Conservation (phyloP, 2,329 filamentous ascomycete genomes). For the Colletotrichum salicis region DNA sequence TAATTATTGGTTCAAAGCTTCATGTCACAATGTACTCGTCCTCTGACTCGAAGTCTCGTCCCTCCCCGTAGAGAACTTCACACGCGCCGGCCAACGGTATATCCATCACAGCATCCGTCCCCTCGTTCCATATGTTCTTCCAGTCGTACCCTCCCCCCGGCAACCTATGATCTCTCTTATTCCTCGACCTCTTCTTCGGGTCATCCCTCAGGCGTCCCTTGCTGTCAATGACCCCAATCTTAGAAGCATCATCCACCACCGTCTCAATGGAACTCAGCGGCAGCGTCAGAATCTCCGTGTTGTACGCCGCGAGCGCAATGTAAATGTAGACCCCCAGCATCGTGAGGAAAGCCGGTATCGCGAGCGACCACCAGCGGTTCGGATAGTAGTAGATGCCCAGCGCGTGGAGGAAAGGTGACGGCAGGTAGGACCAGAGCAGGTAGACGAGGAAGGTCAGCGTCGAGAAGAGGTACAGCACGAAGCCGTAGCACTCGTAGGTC, state of each 20-base stretch:
- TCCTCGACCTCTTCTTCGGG: conserved; percentile 43
- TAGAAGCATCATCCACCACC: conserved; percentile 88
- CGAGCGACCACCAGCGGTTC: conserved; percentile 96
- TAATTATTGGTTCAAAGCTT: neutral
- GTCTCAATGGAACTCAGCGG: conserved; percentile 85
- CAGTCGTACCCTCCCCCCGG: conserved; percentile 68
- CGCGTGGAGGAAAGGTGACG: conserved; percentile 89
- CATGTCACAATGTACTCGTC: conserved; percentile 35
- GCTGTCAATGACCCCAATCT: conserved; percentile 83
- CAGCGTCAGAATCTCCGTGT: conserved; percentile 87
- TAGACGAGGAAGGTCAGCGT: conserved; percentile 81
- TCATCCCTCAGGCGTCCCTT: conserved; percentile 65
- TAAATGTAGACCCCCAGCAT: conserved; percentile 93
- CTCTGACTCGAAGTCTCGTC: conserved; percentile 43
- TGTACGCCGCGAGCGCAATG: conserved; percentile 89
- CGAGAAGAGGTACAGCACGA: conserved; percentile 93
- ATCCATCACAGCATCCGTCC: conserved; percentile 97
- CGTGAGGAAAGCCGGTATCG: conserved; percentile 89
- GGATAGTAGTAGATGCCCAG: conserved; percentile 97
- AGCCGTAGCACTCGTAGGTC: conserved; percentile 99
- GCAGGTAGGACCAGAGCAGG: conserved; percentile 87
- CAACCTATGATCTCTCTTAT: conserved; percentile 49
- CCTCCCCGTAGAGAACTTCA: conserved; percentile 87
- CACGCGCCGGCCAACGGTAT: conserved; percentile 94
- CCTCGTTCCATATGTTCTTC: conserved; percentile 86